Evolutionary conservation across 2,329 filamentous ascomycete species (phyloP).

Genomic region (Cytospora schulzeri): DNA sequence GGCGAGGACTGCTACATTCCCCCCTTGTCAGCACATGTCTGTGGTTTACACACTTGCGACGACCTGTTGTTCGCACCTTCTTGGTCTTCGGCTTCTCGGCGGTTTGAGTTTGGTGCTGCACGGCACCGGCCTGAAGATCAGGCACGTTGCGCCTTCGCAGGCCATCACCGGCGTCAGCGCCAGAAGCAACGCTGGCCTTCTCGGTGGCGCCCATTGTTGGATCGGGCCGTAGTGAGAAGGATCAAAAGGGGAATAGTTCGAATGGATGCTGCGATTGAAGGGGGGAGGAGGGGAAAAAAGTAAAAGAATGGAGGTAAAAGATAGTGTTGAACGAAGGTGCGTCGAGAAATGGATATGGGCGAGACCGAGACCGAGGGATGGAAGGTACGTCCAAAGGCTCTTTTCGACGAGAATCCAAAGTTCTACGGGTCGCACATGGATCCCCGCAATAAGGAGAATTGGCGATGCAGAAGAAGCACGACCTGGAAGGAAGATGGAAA

Average conservation of each 20-base stretch:
- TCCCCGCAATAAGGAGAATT: conserved; percentile 6
- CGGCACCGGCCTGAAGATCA: conserved; percentile 36
- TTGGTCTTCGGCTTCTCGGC: conserved; percentile 63
- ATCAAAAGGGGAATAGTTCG: not conserved
- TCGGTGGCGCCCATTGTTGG: conserved; percentile 52
- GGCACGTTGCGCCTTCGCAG: conserved; percentile 59
- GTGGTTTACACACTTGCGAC: not conserved
- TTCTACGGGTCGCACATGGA: conserved; percentile 19
- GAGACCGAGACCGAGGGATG: conserved; percentile 1
- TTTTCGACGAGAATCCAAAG: conserved; percentile 19
- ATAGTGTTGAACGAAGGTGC: conserved; percentile 20
- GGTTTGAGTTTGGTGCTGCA: conserved; percentile 41
- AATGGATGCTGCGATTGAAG: not conserved
- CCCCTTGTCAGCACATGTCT: conserved; percentile 29
- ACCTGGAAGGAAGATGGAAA: conserved; percentile 11
- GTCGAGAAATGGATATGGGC: conserved; percentile 1
- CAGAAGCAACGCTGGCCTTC: conserved; percentile 59
- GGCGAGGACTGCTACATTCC: conserved; percentile 53
- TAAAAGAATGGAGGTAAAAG: conserved; percentile 18
- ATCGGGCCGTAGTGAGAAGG: not conserved
- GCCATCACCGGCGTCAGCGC: conserved; percentile 59
- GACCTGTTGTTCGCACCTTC: conserved; percentile 46
- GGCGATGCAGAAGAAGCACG: conserved; percentile 4
- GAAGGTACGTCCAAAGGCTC: conserved; percentile 7
- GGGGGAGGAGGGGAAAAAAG: conserved; percentile 5